phyloP scores from a whole-genome alignment of 2,329 filamentous ascomycete species.

The Nothomitra cinnamomea region DNA sequence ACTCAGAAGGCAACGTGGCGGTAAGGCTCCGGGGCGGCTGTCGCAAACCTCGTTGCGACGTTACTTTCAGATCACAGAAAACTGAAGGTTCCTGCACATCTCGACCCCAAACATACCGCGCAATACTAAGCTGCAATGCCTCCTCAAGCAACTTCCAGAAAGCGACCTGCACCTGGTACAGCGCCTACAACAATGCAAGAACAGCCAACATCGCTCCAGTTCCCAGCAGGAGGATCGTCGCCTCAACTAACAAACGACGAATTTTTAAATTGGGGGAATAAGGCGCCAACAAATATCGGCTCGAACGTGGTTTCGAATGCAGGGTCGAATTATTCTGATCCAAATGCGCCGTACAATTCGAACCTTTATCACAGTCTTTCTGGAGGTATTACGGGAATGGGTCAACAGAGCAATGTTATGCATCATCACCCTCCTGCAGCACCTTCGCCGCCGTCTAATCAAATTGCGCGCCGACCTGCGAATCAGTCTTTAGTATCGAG shows the following conservation, averaged over 20 bases:
- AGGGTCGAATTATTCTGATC: background rate
- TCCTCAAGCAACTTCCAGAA: background rate
- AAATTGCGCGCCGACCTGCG: background rate
- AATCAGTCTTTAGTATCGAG: conserved; percentile 5
- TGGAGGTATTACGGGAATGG: background rate
- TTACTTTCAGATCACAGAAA: background rate
- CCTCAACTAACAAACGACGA: conserved; percentile 3
- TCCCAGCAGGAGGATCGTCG: background rate
- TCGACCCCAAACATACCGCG: background rate
- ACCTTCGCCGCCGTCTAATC: conserved; percentile 2
- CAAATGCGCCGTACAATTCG: background rate
- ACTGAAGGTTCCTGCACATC: background rate
- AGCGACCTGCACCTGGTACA: conserved; percentile 6
- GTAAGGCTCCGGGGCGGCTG: background rate
- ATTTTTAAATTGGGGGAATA: conserved; percentile 1
- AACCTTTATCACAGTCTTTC: background rate
- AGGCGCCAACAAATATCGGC: background rate
- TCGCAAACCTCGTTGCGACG: background rate
- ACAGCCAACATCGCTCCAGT: background rate
- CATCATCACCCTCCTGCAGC: background rate
- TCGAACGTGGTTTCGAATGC: background rate
- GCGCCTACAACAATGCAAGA: conserved; percentile 7
- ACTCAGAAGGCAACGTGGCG: background rate
- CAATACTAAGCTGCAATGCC: conserved; percentile 1
- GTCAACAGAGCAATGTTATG: background rate